Base-by-base conservation (phyloP, 2,329 filamentous ascomycete genomes). In the Trichoderma asperellum region DNA sequence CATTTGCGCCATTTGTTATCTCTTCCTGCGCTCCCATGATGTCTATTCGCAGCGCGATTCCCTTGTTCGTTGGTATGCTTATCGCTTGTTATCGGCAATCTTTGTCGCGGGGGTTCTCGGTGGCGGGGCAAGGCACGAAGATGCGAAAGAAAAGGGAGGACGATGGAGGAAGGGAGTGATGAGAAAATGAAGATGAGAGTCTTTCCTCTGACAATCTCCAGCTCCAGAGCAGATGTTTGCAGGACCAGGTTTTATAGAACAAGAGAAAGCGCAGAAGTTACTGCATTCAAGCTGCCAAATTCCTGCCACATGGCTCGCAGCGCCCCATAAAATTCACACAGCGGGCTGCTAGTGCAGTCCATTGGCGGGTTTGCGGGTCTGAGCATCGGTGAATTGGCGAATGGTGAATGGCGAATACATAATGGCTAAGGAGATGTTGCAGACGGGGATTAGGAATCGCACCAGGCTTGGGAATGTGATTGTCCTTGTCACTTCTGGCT, bases 331-430 rank as follows among this genome's bases (percentile, higher is more conserved):
- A 43, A 47, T 27, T 21, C 34, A 52, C 6, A 10, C 14, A 35
- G 57, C 47, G 24, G 49, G 58, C 68, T 70, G 67, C 29, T 56
- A 60, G 56, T 32, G 32, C 40, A 29, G 47, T 56, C 56, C 68
- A 58, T 70, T 60, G 69, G 71, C 62, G 32, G 32, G 63, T 66
- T 37, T 55, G 71, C 62, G 32, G 32, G 63, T 66, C 53, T 55
- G 7, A 18, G 24, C 49, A 3, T 37, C 60, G 5, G 24, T 37
- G 1, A 6, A 52, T 56, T 43, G 40, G 40, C 40, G 40, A 43
- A 24, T 49, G 47, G 32, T 34, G 6, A 29, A 34, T 8, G n/a
- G 55, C 27, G 55, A 21, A n/a, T n/a, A 29, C 55, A 40, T 18
- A 40, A 40, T 40, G 37, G 37, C 14, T 2, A 43, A 8, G 8